Conservation (phyloP, 2,329 filamentous ascomycete genomes). For the Leptographium lundbergii region DNA sequence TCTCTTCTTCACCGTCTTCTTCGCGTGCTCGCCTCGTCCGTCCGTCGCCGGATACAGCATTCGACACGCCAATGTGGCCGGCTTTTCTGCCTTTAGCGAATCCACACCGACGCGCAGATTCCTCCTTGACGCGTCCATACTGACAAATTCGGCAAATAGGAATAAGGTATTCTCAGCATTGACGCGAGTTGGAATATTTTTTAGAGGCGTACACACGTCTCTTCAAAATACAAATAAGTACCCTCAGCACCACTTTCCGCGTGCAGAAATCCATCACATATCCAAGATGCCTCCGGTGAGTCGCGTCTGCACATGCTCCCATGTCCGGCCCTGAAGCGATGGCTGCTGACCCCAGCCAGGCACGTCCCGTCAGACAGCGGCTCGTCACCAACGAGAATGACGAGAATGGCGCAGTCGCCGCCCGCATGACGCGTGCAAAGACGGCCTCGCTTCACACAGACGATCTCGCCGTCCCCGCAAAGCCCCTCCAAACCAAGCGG, state of each 20-base stretch:
- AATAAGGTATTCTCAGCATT: neutral
- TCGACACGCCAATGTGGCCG: neutral
- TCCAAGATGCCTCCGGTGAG: conserved; percentile 12
- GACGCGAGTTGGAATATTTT: neutral
- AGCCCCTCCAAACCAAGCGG: conserved; percentile 60
- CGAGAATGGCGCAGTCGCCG: conserved; percentile 65
- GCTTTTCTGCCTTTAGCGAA: neutral
- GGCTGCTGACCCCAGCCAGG: conserved; percentile 3
- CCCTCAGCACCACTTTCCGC: neutral
- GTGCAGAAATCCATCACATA: neutral
- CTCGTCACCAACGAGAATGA: conserved; percentile 85
- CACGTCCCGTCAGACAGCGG: conserved; percentile 60
- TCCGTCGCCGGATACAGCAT: too few species aligned
- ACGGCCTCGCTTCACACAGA: conserved; percentile 59
- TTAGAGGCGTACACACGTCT: neutral
- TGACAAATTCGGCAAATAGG: neutral
- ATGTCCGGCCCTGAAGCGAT: too few species aligned
- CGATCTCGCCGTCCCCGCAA: conserved; percentile 43
- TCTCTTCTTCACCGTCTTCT: neutral
- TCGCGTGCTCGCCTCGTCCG: neutral
- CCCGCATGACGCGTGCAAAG: conserved; percentile 87
- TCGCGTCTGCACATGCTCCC: neutral
- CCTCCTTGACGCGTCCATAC: neutral
- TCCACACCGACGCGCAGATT: neutral
- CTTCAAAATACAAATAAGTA: neutral